These are phyloP conservation scores for Suhomyces wounanorum DNA, from an alignment of 1,139 yeast genomes.

Conservation along the genomic window DNA sequence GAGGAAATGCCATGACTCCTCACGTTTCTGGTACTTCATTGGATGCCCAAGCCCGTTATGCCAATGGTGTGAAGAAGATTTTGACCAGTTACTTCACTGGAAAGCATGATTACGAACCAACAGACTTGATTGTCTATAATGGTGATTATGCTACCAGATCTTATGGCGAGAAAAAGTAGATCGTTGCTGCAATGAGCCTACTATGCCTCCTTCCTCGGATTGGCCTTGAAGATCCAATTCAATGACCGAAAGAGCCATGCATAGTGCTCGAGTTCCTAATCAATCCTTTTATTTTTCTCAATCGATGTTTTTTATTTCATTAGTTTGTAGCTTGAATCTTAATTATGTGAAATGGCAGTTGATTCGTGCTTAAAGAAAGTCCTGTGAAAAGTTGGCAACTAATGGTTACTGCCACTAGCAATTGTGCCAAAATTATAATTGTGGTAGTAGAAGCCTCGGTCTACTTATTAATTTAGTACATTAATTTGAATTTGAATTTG, in stretches of 20 bases:
- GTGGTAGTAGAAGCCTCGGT: too few relatives aligned
- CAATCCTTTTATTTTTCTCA: too few relatives aligned
- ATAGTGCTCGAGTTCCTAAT: background rate
- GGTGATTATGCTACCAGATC: constrained; percentile 77
- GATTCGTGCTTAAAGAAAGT: too few relatives aligned
- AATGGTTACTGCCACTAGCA: too few relatives aligned
- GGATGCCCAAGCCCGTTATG: constrained; percentile 78
- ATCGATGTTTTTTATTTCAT: background rate
- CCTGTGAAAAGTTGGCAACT: background rate
- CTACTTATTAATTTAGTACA: too few relatives aligned
- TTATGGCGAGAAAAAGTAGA: constrained; percentile 55
- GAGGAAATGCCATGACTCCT: constrained; percentile 85
- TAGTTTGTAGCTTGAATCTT: background rate
- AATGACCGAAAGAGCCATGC: background rate
- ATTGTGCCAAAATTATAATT: too few relatives aligned
- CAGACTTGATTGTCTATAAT: constrained; percentile 69
- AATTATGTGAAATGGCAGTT: background rate
- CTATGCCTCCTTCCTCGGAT: too few relatives aligned
- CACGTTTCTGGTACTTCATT: constrained; percentile 79
- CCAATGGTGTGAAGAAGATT: constrained; percentile 67
- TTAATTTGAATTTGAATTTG: too few relatives aligned
- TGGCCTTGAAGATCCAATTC: background rate
- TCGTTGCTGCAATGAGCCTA: too few relatives aligned
- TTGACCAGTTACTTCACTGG: constrained; percentile 63
- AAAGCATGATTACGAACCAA: constrained; percentile 67